These are phyloP conservation scores for Syzygium jambos DNA, from an alignment of 345 rosid genomes.

Conservation along the genomic window DNA sequence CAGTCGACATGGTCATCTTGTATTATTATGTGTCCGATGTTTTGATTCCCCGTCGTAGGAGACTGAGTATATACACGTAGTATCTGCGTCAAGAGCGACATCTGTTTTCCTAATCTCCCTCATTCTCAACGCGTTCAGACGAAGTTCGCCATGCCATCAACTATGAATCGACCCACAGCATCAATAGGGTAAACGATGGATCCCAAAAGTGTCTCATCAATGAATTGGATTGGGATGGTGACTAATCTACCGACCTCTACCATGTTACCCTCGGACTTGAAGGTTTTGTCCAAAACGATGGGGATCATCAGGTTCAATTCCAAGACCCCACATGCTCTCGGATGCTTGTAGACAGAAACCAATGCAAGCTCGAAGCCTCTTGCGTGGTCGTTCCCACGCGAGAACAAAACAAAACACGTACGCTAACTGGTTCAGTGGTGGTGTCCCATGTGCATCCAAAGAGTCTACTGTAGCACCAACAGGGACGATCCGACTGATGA, in stretches of 20 bases:
- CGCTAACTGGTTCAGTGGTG: not conserved
- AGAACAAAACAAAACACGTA: not conserved
- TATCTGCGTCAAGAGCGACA: not conserved
- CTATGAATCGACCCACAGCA: not conserved
- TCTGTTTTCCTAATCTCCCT: not conserved
- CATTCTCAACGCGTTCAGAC: not conserved
- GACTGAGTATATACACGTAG: not conserved
- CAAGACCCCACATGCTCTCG: not conserved
- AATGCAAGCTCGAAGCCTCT: not conserved
- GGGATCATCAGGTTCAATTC: not conserved
- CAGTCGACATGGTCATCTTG: not conserved
- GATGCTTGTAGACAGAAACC: not conserved
- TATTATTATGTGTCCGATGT: not conserved
- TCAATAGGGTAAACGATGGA: not conserved
- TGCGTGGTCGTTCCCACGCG: not conserved
- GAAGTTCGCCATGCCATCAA: not conserved
- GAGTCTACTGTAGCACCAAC: not conserved
- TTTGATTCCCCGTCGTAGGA: not conserved
- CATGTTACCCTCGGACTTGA: not conserved
- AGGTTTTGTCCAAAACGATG: not conserved
- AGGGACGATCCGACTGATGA: not conserved
- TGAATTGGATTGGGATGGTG: not conserved
- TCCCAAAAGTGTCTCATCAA: not conserved
- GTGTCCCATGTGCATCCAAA: not conserved
- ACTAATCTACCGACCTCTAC: not conserved